Evolutionary conservation across 305 asterid genomes (phyloP).

Genomic region (Lippia alba): DNA sequence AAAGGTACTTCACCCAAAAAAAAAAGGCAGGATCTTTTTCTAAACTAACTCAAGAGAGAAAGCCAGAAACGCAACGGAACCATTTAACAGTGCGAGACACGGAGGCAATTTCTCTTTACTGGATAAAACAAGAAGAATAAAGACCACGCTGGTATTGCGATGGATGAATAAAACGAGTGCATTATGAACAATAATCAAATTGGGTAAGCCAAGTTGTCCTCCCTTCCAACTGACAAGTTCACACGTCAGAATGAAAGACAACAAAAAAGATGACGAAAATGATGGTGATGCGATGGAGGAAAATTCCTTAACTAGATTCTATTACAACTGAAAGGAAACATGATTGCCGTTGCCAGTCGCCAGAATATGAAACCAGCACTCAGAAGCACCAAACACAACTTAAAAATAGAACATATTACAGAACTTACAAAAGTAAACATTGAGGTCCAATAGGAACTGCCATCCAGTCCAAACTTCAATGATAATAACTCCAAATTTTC

Average conservation of each 20-base stretch:
- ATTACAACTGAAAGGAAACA: not conserved
- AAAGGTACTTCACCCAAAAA: not conserved
- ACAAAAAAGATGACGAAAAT: not conserved
- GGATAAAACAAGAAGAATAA: constrained; percentile 15
- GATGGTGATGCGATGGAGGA: too few relatives aligned
- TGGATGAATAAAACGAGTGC: constrained; percentile 7
- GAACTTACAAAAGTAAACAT: constrained; percentile 2
- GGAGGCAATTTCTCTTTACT: not conserved
- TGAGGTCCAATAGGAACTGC: constrained; percentile 1
- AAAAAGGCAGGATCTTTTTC: not conserved
- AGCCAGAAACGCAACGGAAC: constrained; percentile 3
- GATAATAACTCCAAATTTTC: not conserved
- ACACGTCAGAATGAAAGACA: constrained; percentile 10
- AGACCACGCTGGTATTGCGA: constrained; percentile 2
- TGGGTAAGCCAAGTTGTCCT: not conserved
- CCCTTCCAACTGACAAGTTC: constrained; percentile 9
- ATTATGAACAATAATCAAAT: constrained; percentile 1
- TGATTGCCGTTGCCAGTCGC: constrained; percentile 13
- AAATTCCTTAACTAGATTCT: not conserved
- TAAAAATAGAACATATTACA: not conserved
- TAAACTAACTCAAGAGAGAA: constrained; percentile 17
- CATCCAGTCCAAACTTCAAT: constrained; percentile 22
- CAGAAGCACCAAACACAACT: not conserved
- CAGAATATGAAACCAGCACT: constrained; percentile 27
- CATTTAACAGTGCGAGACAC: constrained; percentile 12